Percentiles rank a stretch among this genome's conserved stretches.
These are phyloP conservation scores for Trichoderma lentiforme DNA, from an alignment of 2,329 filamentous ascomycete species.

Conservation along the genomic window DNA sequence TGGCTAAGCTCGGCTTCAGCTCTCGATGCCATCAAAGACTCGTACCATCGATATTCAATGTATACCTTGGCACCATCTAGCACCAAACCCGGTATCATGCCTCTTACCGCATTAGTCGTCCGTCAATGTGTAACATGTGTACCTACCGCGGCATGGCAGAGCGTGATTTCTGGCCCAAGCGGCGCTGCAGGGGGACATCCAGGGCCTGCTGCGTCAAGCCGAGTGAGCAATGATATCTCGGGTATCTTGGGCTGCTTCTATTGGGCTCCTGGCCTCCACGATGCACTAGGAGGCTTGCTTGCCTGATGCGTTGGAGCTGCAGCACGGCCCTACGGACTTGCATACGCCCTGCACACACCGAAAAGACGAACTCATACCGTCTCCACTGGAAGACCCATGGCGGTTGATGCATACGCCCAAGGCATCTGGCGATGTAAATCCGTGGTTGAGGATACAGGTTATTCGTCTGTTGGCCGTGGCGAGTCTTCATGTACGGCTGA, in stretches of 20 bases:
- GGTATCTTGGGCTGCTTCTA: slow-evolving; percentile 4
- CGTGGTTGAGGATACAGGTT: neutral
- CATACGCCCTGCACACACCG: slow-evolving; percentile 13
- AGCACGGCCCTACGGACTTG: slow-evolving; percentile 5
- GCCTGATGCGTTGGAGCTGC: slow-evolving; percentile 16
- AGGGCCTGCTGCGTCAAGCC: slow-evolving; percentile 5
- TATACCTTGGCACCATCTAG: neutral
- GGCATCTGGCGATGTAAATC: neutral
- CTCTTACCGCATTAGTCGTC: neutral
- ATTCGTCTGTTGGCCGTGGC: neutral
- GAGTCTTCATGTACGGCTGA: neutral
- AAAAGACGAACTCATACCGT: slow-evolving; percentile 9
- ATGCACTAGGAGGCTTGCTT: slow-evolving; percentile 2
- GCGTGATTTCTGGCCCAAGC: slow-evolving; percentile 8
- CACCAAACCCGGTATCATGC: neutral
- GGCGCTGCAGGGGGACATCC: slow-evolving; percentile 10
- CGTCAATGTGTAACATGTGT: neutral
- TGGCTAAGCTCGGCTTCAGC: neutral
- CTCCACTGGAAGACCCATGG: neutral
- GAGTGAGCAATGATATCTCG: neutral
- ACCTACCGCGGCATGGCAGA: slow-evolving; percentile 3
- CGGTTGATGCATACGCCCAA: neutral
- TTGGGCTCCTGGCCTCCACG: slow-evolving; percentile 10
- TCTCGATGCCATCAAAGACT: neutral
- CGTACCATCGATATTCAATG: neutral